A percentile compares a stretch with the other conserved stretches of the same genome.
Conservation (phyloP, 495 filamentous ascomycete genomes). For the Podospora pseudocomata region DNA sequence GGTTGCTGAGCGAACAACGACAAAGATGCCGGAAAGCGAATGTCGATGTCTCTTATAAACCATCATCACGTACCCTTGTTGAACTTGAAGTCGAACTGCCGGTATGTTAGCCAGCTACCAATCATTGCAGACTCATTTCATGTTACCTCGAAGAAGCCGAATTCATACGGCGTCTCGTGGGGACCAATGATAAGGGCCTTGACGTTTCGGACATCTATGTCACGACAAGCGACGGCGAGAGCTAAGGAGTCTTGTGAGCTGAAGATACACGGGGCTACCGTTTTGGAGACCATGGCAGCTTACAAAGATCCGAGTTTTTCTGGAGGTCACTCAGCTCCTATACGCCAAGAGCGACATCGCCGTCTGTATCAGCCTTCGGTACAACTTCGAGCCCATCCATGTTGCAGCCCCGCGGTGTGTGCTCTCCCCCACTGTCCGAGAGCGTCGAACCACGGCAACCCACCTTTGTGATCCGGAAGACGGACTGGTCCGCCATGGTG, state of each 20-base stretch:
- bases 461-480: conserved; percentile 82
- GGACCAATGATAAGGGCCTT: conserved; percentile 88
- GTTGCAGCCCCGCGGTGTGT: conserved; percentile 28
- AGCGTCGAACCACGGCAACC: conserved; percentile 18
- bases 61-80: conserved; percentile 51
- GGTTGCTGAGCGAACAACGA: not conserved
- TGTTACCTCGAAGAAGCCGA: conserved; percentile 88
- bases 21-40: not conserved
- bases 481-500: conserved; percentile 75
- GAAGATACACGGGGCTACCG: not conserved
- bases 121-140: not conserved
- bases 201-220: conserved; percentile 84
- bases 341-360: conserved; percentile 4
- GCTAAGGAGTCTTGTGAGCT: conserved; percentile 46
- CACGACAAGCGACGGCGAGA: conserved; percentile 78
- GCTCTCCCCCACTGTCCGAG: conserved; percentile 3
- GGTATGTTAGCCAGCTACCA: conserved; percentile 23
- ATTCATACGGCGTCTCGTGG: conserved; percentile 92
- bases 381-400: conserved; percentile 21
- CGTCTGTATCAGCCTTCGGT: not conserved
- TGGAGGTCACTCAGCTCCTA: conserved; percentile 84
- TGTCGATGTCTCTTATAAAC: not conserved
- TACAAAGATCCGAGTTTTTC: conserved; percentile 77
- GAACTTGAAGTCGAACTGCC: conserved; percentile 64
- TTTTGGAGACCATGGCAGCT: conserved; percentile 21